Evolutionary conservation across 169 alveolate genomes (phyloP).

Genomic region (Cryptosporidium muris): DNA sequence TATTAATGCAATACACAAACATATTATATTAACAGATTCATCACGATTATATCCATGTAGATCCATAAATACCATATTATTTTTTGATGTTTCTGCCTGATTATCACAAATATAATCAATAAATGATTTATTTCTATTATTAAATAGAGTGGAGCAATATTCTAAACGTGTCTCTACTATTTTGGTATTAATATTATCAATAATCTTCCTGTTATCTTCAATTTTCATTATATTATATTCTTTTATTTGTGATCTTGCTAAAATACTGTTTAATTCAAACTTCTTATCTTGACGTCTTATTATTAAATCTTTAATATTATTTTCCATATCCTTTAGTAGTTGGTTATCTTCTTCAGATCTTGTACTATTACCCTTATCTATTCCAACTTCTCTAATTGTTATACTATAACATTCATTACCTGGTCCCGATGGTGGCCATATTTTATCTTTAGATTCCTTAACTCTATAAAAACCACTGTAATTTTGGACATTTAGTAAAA

Average conservation of each 20-base stretch:
- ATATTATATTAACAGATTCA: conserved; percentile 16
- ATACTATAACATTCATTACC: conserved; percentile 30
- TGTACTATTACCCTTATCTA: neutral
- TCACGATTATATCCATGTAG: conserved; percentile 41
- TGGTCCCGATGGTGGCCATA: conserved; percentile 70
- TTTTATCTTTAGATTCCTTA: conserved; percentile 17
- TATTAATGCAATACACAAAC: conserved; percentile 32
- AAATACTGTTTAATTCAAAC: neutral
- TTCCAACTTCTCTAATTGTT: neutral
- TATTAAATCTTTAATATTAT: conserved; percentile 8
- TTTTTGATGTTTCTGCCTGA: neutral
- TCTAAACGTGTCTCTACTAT: neutral
- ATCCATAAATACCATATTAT: conserved; percentile 18
- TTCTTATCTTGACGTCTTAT: neutral
- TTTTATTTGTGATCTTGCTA: conserved; percentile 15
- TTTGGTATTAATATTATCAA: neutral
- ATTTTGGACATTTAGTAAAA: conserved; percentile 14
- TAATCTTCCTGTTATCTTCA: conserved; percentile 2
- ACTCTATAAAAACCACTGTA: conserved; percentile 15
- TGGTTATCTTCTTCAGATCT: neutral
- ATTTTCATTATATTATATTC: conserved; percentile 44
- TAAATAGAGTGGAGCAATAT: conserved; percentile 21
- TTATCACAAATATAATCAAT: conserved; percentile 11
- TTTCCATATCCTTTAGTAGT: neutral
- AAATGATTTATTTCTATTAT: conserved; percentile 11